Conservation (phyloP, 1,284 basidiomycete genomes). For the Apiotrichum sp. region DNA sequence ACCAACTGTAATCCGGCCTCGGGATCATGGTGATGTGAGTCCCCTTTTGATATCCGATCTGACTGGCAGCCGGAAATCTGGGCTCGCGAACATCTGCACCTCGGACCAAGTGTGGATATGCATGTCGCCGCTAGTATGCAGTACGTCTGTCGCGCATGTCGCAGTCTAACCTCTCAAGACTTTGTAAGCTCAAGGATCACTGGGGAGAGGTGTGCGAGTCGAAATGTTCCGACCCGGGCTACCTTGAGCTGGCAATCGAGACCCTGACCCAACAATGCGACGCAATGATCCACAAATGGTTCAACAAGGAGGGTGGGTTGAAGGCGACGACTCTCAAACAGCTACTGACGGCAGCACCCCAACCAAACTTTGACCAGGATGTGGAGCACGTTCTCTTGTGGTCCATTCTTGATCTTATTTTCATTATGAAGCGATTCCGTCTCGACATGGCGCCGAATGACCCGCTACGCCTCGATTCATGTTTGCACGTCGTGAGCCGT, state of each 20-base stretch:
- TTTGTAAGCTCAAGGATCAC: slow-evolving; percentile 35
- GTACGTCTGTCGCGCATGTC: slow-evolving; percentile 8
- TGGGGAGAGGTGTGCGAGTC: slow-evolving; percentile 29
- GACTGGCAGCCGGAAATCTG: slow-evolving; percentile 25
- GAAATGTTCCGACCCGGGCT: slow-evolving; percentile 18
- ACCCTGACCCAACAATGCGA: slow-evolving; percentile 24
- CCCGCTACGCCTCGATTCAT: slow-evolving; percentile 23
- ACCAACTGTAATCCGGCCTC: slow-evolving; percentile 23
- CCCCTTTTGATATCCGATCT: not conserved
- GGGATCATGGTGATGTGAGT: slow-evolving; percentile 28
- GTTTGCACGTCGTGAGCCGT: slow-evolving; percentile 21
- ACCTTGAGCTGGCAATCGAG: slow-evolving; percentile 28
- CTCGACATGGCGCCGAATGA: slow-evolving; percentile 20
- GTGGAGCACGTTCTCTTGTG: slow-evolving; percentile 31
- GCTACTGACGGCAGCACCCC: slow-evolving; percentile 11
- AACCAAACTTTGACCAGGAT: slow-evolving; percentile 24
- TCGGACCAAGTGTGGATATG: slow-evolving; percentile 31
- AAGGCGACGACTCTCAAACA: not conserved
- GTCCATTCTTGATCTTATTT: slow-evolving; percentile 32
- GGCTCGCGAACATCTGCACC: slow-evolving; percentile 28
- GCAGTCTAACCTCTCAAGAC: slow-evolving; percentile 7
- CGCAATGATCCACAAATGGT: slow-evolving; percentile 26
- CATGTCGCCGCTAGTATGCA: slow-evolving; percentile 33
- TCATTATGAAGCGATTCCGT: slow-evolving; percentile 29
- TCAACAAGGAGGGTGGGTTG: slow-evolving; percentile 20